These are phyloP conservation scores for Ceratobasidium theobromae DNA, from an alignment of 1,284 basidiomycete species.

Conservation along the genomic window DNA sequence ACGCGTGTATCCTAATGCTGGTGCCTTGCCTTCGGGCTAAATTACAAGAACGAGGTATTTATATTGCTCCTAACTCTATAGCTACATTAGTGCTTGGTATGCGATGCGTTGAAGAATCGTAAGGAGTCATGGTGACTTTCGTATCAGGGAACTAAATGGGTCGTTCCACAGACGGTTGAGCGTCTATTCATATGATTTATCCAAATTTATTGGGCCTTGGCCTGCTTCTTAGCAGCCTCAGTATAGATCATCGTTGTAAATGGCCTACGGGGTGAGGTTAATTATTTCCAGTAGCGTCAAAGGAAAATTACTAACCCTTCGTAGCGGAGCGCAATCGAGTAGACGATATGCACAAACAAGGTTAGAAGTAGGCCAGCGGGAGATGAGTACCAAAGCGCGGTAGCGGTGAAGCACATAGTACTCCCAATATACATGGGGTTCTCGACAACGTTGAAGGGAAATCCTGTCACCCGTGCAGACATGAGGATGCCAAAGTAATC, in stretches of 20 bases:
- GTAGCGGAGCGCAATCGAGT: conserved; percentile 77
- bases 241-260: conserved; percentile 84
- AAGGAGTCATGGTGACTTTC: conserved; percentile 17
- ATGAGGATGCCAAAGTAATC: conserved; percentile 99
- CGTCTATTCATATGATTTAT: background rate
- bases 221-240: conserved; percentile 48
- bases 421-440: conserved; percentile 98
- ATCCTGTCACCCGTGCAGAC: conserved; percentile 81
- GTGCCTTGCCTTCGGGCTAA: background rate
- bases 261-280: conserved; percentile 50
- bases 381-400: conserved; percentile 82
- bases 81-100: conserved; percentile 27
- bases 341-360: conserved; percentile 77
- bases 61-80: conserved; percentile 21
- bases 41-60: background rate
- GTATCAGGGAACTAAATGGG: background rate
- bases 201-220: conserved; percentile 17
- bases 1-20: no score
- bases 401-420: conserved; percentile 82
- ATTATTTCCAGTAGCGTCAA: conserved; percentile 23
- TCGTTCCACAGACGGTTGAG: conserved; percentile 27
- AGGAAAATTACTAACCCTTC: conserved; percentile 64
- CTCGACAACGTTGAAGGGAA: conserved; percentile 92
- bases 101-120: conserved; percentile 31
- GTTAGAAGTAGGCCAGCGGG: conserved; percentile 79